Evolutionary conservation across 345 rosid species (phyloP).

Genomic region (Nephelium lappaceum): DNA sequence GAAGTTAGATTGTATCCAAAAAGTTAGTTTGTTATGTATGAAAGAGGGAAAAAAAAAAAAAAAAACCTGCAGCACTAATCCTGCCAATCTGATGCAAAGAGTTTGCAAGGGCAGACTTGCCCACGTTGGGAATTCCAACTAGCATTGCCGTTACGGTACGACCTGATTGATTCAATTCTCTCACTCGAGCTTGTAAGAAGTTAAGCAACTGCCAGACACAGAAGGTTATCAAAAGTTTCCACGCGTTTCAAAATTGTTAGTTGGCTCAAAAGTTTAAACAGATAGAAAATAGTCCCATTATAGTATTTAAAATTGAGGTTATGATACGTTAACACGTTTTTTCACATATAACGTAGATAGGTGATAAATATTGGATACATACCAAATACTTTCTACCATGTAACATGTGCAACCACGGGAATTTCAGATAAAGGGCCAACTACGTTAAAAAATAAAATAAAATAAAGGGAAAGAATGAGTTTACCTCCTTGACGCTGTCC

Average conservation of each 20-base stretch:
- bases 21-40: not conserved
- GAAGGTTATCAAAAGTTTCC: not conserved
- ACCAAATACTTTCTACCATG: no score
- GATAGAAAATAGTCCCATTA: no score
- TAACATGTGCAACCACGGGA: not conserved
- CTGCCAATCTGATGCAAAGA: slow-evolving; percentile 87
- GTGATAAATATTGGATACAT: no score
- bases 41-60: not conserved
- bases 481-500: slow-evolving; percentile 70
- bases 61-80: slow-evolving; percentile 66
- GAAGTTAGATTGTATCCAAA: not conserved
- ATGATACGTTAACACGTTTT: no score
- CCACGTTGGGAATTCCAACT: slow-evolving; percentile 84
- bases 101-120: slow-evolving; percentile 83
- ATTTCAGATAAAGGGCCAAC: no score
- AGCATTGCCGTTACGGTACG: slow-evolving; percentile 64
- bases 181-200: slow-evolving; percentile 67
- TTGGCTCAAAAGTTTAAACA: no score
- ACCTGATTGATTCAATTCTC: slow-evolving; percentile 48
- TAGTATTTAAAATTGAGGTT: no score
- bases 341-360: no score
- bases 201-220: slow-evolving; percentile 61
- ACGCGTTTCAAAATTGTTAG: no score
- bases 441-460: not conserved
- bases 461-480: not conserved